Percentiles rank a stretch among this genome's conserved stretches.
phyloP scores from a whole-genome alignment of 2,329 filamentous ascomycete genomes.

The Coleophoma cylindrospora region DNA sequence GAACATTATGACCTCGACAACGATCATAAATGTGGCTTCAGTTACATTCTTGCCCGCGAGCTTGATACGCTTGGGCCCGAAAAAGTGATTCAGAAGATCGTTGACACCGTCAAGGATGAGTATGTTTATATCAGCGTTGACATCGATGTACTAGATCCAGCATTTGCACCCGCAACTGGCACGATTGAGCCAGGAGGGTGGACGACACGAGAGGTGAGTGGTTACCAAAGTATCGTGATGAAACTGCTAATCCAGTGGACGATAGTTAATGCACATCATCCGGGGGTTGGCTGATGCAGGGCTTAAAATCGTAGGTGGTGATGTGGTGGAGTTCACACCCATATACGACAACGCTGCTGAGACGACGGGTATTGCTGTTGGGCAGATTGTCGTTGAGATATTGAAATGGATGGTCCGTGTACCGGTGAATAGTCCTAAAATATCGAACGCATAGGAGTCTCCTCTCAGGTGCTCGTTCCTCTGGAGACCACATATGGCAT shows the following conservation, averaged over 20 bases:
- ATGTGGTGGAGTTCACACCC: constrained; percentile 26
- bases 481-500: too few species aligned
- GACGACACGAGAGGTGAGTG: constrained; percentile 24
- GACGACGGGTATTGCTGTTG: constrained; percentile 22
- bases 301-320: constrained; percentile 25
- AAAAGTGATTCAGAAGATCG: constrained; percentile 19
- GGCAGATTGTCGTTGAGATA: constrained; percentile 23
- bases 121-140: constrained; percentile 26
- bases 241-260: not conserved
- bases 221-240: too few species aligned
- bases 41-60: constrained; percentile 20
- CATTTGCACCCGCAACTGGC: constrained; percentile 25
- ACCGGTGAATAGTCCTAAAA: constrained; percentile 14
- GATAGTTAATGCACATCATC: constrained; percentile 22
- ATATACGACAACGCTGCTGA: constrained; percentile 25
- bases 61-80: constrained; percentile 21
- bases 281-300: constrained; percentile 20
- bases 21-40: constrained; percentile 24
- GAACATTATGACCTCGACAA: constrained; percentile 23
- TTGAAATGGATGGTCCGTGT: constrained; percentile 25
- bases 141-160: constrained; percentile 25
- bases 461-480: too few species aligned
- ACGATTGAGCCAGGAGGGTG: constrained; percentile 27
- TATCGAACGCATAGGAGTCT: too few species aligned
- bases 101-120: constrained; percentile 21